These are phyloP conservation scores for Albizia julibrissin DNA, from an alignment of 306 rosid species.

Conservation along the genomic window DNA sequence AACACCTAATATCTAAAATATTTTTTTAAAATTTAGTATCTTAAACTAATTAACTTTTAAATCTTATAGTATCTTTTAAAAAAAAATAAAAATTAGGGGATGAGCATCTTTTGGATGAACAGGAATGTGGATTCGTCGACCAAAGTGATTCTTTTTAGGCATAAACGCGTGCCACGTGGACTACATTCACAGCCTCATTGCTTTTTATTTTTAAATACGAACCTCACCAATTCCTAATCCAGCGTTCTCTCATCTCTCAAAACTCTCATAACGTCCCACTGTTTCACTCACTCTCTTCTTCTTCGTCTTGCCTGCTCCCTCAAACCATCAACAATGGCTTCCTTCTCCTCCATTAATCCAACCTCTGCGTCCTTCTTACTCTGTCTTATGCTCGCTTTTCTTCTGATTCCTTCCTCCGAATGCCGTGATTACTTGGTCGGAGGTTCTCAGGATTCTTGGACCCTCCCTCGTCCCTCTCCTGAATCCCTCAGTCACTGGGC, in stretches of 20 bases:
- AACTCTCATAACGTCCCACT: not conserved
- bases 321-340: constrained; percentile 29
- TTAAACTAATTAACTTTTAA: too few species aligned
- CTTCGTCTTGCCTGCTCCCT: not conserved
- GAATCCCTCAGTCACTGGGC: constrained; percentile 41
- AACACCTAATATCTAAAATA: too few species aligned
- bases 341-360: not conserved
- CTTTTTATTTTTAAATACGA: not conserved
- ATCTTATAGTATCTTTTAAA: too few species aligned
- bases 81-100: too few species aligned
- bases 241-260: not conserved
- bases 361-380: not conserved
- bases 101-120: too few species aligned
- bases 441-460: constrained; percentile 28
- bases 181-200: not conserved
- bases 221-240: not conserved
- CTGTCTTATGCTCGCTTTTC: not conserved
- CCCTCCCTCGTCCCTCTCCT: constrained; percentile 26
- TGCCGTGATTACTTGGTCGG: constrained; percentile 36
- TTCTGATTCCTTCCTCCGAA: constrained; percentile 6
- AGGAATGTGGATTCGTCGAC: too few species aligned
- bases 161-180: not conserved
- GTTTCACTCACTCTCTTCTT: not conserved
- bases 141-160: not conserved
- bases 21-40: too few species aligned